Percentiles rank a stretch among this genome's conserved stretches.
Conservation (phyloP, 225 moss, liverwort and hornwort species). For the Takakia lepidozioides region DNA sequence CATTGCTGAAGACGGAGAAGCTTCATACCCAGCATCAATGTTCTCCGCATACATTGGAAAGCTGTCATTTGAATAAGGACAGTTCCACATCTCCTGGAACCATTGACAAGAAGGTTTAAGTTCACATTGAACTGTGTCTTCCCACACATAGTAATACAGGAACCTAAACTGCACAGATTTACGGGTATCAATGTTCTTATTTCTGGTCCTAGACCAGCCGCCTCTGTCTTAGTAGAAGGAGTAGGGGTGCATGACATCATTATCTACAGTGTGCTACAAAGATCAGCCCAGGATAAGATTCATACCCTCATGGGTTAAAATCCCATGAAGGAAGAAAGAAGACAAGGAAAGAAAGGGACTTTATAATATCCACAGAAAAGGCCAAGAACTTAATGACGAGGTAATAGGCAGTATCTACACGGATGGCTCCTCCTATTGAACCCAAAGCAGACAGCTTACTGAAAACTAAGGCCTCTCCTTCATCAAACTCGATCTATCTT, state of each 20-base stretch:
- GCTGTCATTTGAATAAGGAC: constrained; percentile 74
- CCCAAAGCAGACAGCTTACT: not conserved
- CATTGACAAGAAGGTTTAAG: constrained; percentile 5
- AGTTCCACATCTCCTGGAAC: constrained; percentile 95
- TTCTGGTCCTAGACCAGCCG: too few species aligned
- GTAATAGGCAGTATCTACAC: not conserved
- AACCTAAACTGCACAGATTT: not conserved
- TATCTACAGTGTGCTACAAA: too few species aligned
- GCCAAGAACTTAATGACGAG: not conserved
- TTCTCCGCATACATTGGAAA: constrained; percentile 68
- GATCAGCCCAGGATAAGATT: too few species aligned
- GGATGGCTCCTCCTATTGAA: not conserved
- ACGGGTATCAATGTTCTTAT: too few species aligned
- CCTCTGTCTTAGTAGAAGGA: too few species aligned
- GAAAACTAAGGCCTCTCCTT: not conserved
- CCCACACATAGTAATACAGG: not conserved
- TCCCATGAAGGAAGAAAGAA: too few species aligned
- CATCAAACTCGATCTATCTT: not conserved
- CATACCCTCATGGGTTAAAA: too few species aligned
- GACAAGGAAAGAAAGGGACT: not conserved
- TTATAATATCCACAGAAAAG: not conserved
- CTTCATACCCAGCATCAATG: constrained; percentile 41
- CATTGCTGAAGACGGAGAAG: constrained; percentile 77
- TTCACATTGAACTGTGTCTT: not conserved
- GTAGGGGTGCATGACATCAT: too few species aligned